Evolutionary conservation across 306 rosid species (phyloP), one percentile per base, ranked within the genome.

Genomic region (Chamaecrista fasciculata): DNA sequence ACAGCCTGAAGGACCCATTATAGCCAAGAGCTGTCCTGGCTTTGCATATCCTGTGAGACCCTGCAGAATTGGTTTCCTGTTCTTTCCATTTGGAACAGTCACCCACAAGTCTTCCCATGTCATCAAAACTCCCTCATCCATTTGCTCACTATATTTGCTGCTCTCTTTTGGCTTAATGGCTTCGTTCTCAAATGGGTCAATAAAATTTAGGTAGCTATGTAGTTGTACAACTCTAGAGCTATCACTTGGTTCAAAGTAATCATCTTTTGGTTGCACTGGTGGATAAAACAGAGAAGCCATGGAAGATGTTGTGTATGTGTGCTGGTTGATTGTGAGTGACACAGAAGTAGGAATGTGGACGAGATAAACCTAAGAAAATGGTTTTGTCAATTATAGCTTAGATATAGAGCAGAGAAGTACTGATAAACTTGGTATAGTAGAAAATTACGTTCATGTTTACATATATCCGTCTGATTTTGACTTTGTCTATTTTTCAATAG

Each of bases 1-100:
- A 70, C 73, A 84, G 8, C 96, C 96, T n/a, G 92, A 89, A 69
- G 96, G 96, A 9, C 90, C 96, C 90, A 86, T 86, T 46, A 89
- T 68, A 48, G 92, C 92, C 62, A 86, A 66, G 44, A 84, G 76
- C 62, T 85, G 72, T 14, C 87, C 96, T 0, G 96, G 96, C 47
- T 51, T 62, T 0, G 88, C 90, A 70, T 74, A 76, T 58, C 92
- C 92, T 0, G 81, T 76, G 4, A 86, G 66, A 48, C 78, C 87
- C 42, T 77, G 75, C 15, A 86, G 80, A 62, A 89, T 86, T 28
- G 87, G 58, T 69, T 72, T 80, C 37, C 61, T 76, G 19, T 68
- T 73, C 48, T 44, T 82, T 43, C 79, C 83, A 49, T 57, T 44
- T 28, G 82, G 63, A 59, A 85, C 80, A 23, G 70, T 77, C 58